Evolutionary conservation across 2,329 filamentous ascomycete species (phyloP).

Genomic region (Penicillium sp.): DNA sequence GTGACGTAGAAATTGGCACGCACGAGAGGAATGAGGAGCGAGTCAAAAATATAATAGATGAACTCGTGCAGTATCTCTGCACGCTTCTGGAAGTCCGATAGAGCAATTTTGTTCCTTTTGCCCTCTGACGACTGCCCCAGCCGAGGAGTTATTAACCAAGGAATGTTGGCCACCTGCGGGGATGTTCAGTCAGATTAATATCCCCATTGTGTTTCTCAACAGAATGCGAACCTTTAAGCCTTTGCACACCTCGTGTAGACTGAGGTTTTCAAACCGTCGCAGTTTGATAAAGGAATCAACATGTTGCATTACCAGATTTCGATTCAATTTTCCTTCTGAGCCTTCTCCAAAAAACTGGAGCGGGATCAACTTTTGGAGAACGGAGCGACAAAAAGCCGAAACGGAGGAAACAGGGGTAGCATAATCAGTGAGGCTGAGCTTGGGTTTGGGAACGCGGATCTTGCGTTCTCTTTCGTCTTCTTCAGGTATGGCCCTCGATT

Average conservation of each 20-base stretch:
- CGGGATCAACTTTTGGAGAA: slow-evolving; percentile 70
- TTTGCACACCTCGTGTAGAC: slow-evolving; percentile 73
- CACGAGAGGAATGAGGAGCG: slow-evolving; percentile 80
- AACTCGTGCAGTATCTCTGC: slow-evolving; percentile 78
- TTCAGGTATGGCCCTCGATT: background rate
- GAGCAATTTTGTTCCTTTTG: slow-evolving; percentile 55
- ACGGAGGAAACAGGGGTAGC: slow-evolving; percentile 67
- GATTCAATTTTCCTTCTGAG: slow-evolving; percentile 58
- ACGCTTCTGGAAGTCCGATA: slow-evolving; percentile 71
- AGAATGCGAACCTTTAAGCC: slow-evolving; percentile 70
- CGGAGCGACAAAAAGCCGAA: slow-evolving; percentile 81
- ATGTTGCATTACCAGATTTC: slow-evolving; percentile 58
- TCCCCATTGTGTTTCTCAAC: no score
- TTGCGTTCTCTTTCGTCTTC: background rate
- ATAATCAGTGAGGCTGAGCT: slow-evolving; percentile 58
- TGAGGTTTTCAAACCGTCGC: slow-evolving; percentile 76
- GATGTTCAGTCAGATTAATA: slow-evolving; percentile 2
- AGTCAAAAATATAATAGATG: slow-evolving; percentile 90
- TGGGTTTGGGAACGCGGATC: slow-evolving; percentile 13
- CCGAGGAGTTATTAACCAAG: slow-evolving; percentile 66
- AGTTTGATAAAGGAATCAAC: slow-evolving; percentile 76
- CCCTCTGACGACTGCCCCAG: slow-evolving; percentile 25
- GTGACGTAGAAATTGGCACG: slow-evolving; percentile 91
- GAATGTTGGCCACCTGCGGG: slow-evolving; percentile 60
- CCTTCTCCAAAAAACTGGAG: slow-evolving; percentile 68